These are phyloP conservation scores for Solanum arcanum DNA, from an alignment of 257 asterid genomes.

Conservation along the genomic window DNA sequence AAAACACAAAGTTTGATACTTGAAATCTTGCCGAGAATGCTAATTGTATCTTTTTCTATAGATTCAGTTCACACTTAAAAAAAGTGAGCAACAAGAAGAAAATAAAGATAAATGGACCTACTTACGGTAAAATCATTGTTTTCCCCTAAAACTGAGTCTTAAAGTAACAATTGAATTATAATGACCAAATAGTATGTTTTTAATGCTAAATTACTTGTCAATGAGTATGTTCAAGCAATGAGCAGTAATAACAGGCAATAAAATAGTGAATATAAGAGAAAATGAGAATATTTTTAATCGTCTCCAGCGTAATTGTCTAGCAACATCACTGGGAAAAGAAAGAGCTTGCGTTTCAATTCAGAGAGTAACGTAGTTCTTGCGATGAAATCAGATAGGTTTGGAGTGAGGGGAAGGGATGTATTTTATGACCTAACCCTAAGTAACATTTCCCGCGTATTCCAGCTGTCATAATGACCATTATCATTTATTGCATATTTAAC, in stretches of 20 bases:
- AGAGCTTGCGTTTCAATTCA: background rate
- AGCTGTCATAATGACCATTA: background rate
- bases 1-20: background rate
- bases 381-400: background rate
- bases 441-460: background rate
- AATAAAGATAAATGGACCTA: background rate
- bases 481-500: background rate
- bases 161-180: background rate
- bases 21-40: background rate
- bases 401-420: background rate
- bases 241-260: background rate
- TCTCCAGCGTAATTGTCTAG: background rate
- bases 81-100: background rate
- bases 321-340: background rate
- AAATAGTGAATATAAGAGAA: background rate
- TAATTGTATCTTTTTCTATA: background rate
- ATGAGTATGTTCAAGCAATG: background rate
- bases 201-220: background rate
- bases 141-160: background rate
- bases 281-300: background rate
- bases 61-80: background rate
- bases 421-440: background rate
- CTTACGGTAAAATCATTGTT: background rate
- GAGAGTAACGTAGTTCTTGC: background rate
- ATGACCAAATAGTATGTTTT: background rate